These are phyloP conservation scores for Floccularia luteovirens DNA, from an alignment of 768 basidiomycete genomes.

Conservation along the genomic window DNA sequence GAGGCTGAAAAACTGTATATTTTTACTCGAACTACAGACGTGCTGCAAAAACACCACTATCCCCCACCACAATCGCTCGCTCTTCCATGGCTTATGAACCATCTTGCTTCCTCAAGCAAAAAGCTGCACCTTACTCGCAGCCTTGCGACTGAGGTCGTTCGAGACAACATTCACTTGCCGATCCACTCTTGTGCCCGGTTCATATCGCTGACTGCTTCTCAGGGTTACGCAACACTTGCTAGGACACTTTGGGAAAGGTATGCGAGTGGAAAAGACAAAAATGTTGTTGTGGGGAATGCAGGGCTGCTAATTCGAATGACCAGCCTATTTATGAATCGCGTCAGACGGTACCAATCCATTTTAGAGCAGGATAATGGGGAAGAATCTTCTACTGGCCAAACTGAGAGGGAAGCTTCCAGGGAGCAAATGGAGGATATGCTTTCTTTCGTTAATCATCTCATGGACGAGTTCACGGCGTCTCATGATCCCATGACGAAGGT, in stretches of 20 bases:
- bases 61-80: conserved; percentile 40
- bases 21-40: conserved; percentile 27
- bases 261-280: conserved; percentile 29
- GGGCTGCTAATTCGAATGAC: conserved; percentile 41
- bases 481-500: conserved; percentile 41
- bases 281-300: conserved; percentile 35
- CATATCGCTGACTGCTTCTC: conserved; percentile 34
- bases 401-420: background rate
- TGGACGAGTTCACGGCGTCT: conserved; percentile 30
- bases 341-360: conserved; percentile 11
- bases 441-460: conserved; percentile 36
- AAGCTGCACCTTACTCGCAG: conserved; percentile 38
- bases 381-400: background rate
- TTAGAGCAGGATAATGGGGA: conserved; percentile 3
- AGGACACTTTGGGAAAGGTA: conserved; percentile 54
- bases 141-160: conserved; percentile 42
- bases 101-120: conserved; percentile 27
- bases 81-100: conserved; percentile 45
- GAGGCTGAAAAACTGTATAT: conserved; percentile 40
- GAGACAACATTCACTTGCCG: conserved; percentile 31
- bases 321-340: conserved; percentile 31
- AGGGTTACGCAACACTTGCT: conserved; percentile 40
- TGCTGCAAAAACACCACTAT: conserved; percentile 28
- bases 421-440: conserved; percentile 15
- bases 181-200: conserved; percentile 38